Percentiles rank a stretch among this genome's conserved stretches.
These are phyloP conservation scores for Eucalyptus cloeziana DNA, from an alignment of 345 rosid genomes.

Conservation along the genomic window DNA sequence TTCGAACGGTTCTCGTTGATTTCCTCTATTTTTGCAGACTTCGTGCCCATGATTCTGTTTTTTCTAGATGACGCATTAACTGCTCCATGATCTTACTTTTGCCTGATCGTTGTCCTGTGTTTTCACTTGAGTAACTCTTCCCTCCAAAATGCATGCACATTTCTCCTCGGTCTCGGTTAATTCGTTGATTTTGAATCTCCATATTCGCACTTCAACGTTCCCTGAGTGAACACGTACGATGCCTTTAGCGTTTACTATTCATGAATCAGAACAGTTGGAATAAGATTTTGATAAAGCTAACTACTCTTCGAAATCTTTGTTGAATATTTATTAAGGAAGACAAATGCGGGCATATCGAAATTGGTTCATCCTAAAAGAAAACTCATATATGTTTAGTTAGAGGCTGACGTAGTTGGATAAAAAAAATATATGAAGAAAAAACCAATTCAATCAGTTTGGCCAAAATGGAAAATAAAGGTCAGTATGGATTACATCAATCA, in stretches of 20 bases:
- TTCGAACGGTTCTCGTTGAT: no score
- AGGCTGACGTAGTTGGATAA: not conserved
- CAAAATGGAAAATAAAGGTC: not conserved
- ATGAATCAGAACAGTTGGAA: not conserved
- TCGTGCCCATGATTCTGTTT: no score
- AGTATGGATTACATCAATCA: not conserved
- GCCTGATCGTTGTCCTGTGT: no score
- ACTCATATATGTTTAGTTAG: not conserved
- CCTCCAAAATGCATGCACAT: no score
- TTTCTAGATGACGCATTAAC: no score
- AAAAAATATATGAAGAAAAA: not conserved
- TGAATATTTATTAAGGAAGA: not conserved
- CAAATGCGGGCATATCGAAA: not conserved
- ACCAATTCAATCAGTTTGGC: not conserved
- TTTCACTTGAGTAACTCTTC: no score
- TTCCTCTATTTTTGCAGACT: no score
- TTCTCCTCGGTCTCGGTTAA: no score
- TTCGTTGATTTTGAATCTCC: no score
- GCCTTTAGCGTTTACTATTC: not conserved
- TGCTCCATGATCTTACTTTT: no score
- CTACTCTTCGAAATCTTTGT: not conserved
- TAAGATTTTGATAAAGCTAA: not conserved
- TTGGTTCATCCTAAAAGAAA: not conserved
- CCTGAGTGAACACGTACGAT: accelerated
- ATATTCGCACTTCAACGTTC: no score